Percentiles rank a stretch among this genome's conserved stretches.
Evolutionary conservation across 352 stramenopile genomes (phyloP).

Genomic region (Sclerospora graminicola): DNA sequence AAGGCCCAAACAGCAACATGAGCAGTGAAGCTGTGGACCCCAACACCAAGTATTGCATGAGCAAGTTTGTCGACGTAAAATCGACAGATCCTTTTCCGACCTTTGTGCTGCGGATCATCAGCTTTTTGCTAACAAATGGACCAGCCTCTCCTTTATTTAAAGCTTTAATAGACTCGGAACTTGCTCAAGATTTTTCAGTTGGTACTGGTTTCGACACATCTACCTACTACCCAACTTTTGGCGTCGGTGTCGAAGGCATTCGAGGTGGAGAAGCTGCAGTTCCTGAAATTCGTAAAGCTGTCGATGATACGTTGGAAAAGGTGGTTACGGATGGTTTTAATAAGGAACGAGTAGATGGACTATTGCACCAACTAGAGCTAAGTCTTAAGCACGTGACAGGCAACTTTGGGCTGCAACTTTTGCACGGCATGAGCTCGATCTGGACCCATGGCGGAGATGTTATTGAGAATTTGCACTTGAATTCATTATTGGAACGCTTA

Average conservation of each 20-base stretch:
- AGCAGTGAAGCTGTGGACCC: conserved; percentile 32
- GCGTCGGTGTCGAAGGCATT: conserved; percentile 70
- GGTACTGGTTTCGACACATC: conserved; percentile 75
- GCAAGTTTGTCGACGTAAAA: conserved; percentile 54
- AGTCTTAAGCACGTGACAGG: conserved; percentile 76
- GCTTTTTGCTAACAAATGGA: conserved; percentile 69
- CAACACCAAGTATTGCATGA: conserved; percentile 75
- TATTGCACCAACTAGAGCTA: conserved; percentile 76
- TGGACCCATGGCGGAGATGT: conserved; percentile 65
- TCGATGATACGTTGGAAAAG: conserved; percentile 35
- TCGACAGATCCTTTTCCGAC: conserved; percentile 66
- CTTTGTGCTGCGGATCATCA: conserved; percentile 71
- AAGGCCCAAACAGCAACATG: conserved; percentile 60
- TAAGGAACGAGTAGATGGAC: conserved; percentile 47
- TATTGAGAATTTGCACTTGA: conserved; percentile 55
- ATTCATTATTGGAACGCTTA: conserved; percentile 49
- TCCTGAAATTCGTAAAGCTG: conserved; percentile 48
- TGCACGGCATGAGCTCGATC: conserved; percentile 59
- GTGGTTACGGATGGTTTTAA: conserved; percentile 69
- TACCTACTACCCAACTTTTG: conserved; percentile 67
- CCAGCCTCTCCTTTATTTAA: conserved; percentile 77
- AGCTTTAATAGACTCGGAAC: conserved; percentile 61
- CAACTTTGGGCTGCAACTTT: conserved; percentile 73
- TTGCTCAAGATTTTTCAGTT: conserved; percentile 69
- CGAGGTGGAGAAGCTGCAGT: conserved; percentile 30